Evolutionary conservation across 2,329 filamentous ascomycete genomes (phyloP).

Genomic region (Fusarium sp.): DNA sequence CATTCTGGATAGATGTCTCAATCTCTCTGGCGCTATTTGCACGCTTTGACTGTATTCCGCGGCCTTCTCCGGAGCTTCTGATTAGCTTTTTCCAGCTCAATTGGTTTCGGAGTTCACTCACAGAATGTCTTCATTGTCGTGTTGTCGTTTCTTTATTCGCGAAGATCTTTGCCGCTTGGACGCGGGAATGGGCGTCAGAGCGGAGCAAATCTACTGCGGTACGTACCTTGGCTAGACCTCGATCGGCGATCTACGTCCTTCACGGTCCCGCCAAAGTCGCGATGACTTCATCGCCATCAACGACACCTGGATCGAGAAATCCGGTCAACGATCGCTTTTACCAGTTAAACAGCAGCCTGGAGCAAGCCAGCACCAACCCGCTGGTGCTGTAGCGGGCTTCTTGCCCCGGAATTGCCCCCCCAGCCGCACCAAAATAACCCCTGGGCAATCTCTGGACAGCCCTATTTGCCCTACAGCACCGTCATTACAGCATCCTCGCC

Average conservation of each 20-base stretch:
- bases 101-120: slow-evolving; percentile 16
- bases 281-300: slow-evolving; percentile 48
- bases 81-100: not conserved
- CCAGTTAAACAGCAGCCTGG: not conserved
- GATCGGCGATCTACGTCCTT: slow-evolving; percentile 41
- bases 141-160: not conserved
- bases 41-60: not conserved
- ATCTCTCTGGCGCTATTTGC: not conserved
- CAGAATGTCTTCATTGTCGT: not conserved
- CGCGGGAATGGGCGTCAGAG: slow-evolving; percentile 30
- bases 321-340: slow-evolving; percentile 33
- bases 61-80: not conserved
- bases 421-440: slow-evolving; percentile 1
- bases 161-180: slow-evolving; percentile 13
- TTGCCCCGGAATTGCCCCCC: slow-evolving; percentile 9
- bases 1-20: not conserved
- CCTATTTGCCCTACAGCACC: slow-evolving; percentile 22
- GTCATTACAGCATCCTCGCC: slow-evolving; percentile 17
- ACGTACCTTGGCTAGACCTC: slow-evolving; percentile 27
- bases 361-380: slow-evolving; percentile 12
- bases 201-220: slow-evolving; percentile 30
- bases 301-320: slow-evolving; percentile 40
- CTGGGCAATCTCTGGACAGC: slow-evolving; percentile 32
- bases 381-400: slow-evolving; percentile 25
- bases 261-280: slow-evolving; percentile 26